Conservation (phyloP, 2,329 filamentous ascomycete genomes). For the Ascocoryne sarcoides region DNA sequence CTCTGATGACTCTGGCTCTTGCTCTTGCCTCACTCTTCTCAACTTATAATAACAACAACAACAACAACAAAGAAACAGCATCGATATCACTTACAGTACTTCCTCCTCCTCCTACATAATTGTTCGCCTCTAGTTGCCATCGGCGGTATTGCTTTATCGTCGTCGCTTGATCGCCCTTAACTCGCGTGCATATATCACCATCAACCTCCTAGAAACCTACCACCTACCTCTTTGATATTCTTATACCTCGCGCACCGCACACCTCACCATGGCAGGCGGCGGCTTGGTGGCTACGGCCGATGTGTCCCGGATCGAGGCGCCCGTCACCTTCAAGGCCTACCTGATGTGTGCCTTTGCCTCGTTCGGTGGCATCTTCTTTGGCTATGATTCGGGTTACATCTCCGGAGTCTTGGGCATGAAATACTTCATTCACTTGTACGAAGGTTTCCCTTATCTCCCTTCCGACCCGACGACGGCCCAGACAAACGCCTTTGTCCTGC, state of each 20-base stretch:
- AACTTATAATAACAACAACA: too few species aligned
- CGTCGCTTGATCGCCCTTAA: neutral
- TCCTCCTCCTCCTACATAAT: neutral
- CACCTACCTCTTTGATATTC: neutral
- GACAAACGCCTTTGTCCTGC: conserved; percentile 27
- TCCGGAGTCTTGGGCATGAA: conserved; percentile 46
- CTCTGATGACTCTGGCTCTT: too few species aligned
- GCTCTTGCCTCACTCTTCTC: too few species aligned
- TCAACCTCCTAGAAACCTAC: neutral
- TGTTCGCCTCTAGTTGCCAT: too few species aligned
- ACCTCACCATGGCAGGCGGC: conserved; percentile 6
- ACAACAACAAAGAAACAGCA: too few species aligned
- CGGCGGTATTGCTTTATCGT: too few species aligned
- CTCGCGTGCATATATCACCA: neutral
- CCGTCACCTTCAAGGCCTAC: conserved; percentile 61
- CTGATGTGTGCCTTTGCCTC: conserved; percentile 62
- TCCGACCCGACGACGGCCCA: conserved; percentile 8
- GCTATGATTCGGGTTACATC: conserved; percentile 72
- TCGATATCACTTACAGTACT: neutral
- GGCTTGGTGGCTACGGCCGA: conserved; percentile 38
- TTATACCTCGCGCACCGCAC: neutral
- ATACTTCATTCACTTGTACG: conserved; percentile 28
- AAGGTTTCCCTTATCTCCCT: conserved; percentile 16
- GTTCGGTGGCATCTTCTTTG: conserved; percentile 50
- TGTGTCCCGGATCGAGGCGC: conserved; percentile 60